Conservation (phyloP, 768 basidiomycete genomes). For the Leccinum disarticulatum region DNA sequence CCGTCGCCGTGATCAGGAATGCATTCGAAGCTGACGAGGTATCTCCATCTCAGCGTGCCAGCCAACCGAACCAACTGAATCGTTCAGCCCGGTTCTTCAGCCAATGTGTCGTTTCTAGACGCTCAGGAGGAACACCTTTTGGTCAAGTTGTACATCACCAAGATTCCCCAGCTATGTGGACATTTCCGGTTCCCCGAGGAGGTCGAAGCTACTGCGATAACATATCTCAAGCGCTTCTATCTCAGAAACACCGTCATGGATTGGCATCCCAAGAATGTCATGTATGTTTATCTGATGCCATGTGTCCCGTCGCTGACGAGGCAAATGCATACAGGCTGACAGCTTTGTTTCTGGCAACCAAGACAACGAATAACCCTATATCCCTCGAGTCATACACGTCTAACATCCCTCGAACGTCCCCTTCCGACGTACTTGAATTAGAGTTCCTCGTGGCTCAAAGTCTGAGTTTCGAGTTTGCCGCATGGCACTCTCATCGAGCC, state of each 20-base stretch:
- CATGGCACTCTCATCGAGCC: conserved; percentile 89
- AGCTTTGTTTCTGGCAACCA: conserved; percentile 90
- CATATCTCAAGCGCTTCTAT: conserved; percentile 95
- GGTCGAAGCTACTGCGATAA: conserved; percentile 89
- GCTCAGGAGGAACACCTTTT: conserved; percentile 86
- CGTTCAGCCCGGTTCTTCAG: conserved; percentile 69
- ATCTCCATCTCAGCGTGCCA: conserved; percentile 19
- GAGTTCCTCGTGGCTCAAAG: conserved; percentile 97
- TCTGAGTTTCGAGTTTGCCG: conserved; percentile 89
- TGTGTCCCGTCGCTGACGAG: background rate
- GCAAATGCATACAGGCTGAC: conserved; percentile 67
- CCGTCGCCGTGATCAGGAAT: conserved; percentile 71
- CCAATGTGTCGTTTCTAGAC: conserved; percentile 62
- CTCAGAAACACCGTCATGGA: conserved; percentile 98
- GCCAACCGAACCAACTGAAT: background rate
- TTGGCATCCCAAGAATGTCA: conserved; percentile 98
- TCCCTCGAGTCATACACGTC: conserved; percentile 82
- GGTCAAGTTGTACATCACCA: conserved; percentile 85
- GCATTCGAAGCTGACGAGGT: conserved; percentile 84
- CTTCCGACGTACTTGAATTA: conserved; percentile 86
- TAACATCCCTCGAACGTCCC: conserved; percentile 77
- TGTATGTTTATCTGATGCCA: conserved; percentile 51
- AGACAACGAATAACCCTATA: conserved; percentile 95
- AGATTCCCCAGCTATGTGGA: conserved; percentile 81
- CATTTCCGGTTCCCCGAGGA: conserved; percentile 88